Evolutionary conservation across 192 early-diverging fungal species (phyloP), one percentile per base, ranked within the genome.

Genomic region (Powellomyces hirtus): DNA sequence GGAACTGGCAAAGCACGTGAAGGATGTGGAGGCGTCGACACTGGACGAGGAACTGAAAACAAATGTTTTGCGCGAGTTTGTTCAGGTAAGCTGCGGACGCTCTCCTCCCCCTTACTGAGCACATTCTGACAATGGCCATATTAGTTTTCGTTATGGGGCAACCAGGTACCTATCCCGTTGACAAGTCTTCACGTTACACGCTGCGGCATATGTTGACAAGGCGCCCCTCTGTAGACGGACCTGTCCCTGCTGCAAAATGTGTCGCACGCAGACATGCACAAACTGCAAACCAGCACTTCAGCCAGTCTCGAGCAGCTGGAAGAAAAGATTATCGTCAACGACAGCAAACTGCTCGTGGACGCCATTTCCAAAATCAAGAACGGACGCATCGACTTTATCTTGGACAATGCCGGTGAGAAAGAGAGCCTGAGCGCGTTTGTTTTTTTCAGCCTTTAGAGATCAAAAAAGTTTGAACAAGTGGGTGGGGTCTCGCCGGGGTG

Each of bases 71-170:
- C 22, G 36, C 16, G 70, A 72, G 42, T 65, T 72, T 45, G 27
- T 72, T 5, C 61, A 64, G n/a, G n/a, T n/a, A n/a, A n/a, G n/a
- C n/a, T n/a, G n/a, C n/a, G n/a, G 52, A 59, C 40, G 18, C 40
- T 42, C 8, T 13, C 40, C 10, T 18, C 40, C 8, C 40, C 40
- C 18, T 42, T 42, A 13, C 40, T 18, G 1, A 61, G 16, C 38
- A 18, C 59, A 20, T 1, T 26, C 37, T 60, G 36, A 38, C 16
- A 18, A 45, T 4, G 58, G 3, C 0, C 45, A 68, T 70, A 83
- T 33, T 85, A 90, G 71, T 81, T 92, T 31, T 89, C 84, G 27
- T 75, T 97, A 45, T 97, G 94, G 94, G 94, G 94, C 3, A 97
- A 97, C 79, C 88, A 90, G n/a, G n/a, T n/a, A n/a, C n/a, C n/a